Conservation (phyloP, 495 filamentous ascomycete species). For the Penicillium bovifimosum region DNA sequence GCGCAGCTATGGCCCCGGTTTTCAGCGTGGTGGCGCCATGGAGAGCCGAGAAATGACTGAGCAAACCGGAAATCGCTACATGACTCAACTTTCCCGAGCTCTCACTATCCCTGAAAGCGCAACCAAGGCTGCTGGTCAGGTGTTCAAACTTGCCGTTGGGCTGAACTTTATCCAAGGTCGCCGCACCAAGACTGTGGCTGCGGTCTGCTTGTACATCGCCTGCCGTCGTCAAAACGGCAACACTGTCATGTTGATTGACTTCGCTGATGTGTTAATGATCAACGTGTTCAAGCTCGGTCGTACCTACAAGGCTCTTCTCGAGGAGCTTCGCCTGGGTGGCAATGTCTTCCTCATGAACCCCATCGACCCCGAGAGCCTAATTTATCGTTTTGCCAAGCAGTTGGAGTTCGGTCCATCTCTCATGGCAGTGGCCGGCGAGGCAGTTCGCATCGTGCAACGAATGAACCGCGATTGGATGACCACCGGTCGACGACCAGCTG, state of each 20-base stretch:
- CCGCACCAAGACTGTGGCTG: conserved; percentile 73
- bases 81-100: conserved; percentile 44
- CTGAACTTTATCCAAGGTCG: conserved; percentile 85
- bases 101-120: conserved; percentile 54
- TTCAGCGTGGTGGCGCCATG: conserved; percentile 51
- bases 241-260: conserved; percentile 81
- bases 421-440: conserved; percentile 77
- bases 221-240: conserved; percentile 64
- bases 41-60: conserved; percentile 68
- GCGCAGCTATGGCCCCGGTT: conserved; percentile 52
- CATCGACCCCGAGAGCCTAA: conserved; percentile 77
- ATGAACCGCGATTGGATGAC: conserved; percentile 98
- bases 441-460: conserved; percentile 74
- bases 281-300: conserved; percentile 90
- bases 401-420: conserved; percentile 79
- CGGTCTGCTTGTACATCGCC: conserved; percentile 80
- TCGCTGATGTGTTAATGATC: conserved; percentile 75
- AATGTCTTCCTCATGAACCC: conserved; percentile 48
- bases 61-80: conserved; percentile 52
- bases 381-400: conserved; percentile 80
- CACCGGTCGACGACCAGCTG: conserved; percentile 84
- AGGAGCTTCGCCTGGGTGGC: conserved; percentile 52
- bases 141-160: conserved; percentile 71
- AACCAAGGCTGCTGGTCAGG: conserved; percentile 56
- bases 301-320: conserved; percentile 71